A percentile compares a stretch with the other conserved stretches of the same genome.
These are phyloP conservation scores for Physcomitrium patens DNA, from an alignment of 225 moss, liverwort and hornwort species.

Conservation along the genomic window DNA sequence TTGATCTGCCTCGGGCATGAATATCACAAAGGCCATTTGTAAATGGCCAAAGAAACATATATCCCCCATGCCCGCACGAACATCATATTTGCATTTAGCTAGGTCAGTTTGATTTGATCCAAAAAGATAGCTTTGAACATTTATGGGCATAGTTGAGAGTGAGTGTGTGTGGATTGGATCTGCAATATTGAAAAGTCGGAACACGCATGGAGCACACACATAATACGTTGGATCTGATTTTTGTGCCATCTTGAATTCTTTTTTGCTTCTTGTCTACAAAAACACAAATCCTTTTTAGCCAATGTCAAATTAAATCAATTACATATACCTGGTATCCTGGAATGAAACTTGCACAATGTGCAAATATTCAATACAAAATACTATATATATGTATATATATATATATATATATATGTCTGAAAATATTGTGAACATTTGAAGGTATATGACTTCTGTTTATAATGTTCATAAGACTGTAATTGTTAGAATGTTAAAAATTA, in stretches of 20 bases:
- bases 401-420: no score
- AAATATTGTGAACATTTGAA: no score
- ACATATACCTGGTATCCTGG: no score
- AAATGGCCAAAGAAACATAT: constrained; percentile 36
- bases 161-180: constrained; percentile 8
- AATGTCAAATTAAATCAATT: no score
- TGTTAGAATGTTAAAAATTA: no score
- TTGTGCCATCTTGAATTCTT: constrained; percentile 27
- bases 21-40: constrained; percentile 35
- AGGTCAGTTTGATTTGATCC: constrained; percentile 36
- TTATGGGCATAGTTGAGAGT: background rate
- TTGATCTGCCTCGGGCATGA: constrained; percentile 18
- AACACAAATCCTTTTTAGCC: rapidly evolving
- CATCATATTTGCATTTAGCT: constrained; percentile 33
- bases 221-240: constrained; percentile 16
- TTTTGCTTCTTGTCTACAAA: background rate
- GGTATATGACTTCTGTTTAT: no score
- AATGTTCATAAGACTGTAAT: no score
- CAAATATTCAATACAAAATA: no score
- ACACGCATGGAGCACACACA: constrained; percentile 16
- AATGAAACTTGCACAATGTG: no score
- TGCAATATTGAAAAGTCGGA: constrained; percentile 23
- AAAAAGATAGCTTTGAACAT: constrained; percentile 37
- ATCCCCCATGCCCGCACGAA: constrained; percentile 32
- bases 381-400: no score